Conservation (phyloP, 2,329 filamentous ascomycete species). For the Trichothecium sympodiale region DNA sequence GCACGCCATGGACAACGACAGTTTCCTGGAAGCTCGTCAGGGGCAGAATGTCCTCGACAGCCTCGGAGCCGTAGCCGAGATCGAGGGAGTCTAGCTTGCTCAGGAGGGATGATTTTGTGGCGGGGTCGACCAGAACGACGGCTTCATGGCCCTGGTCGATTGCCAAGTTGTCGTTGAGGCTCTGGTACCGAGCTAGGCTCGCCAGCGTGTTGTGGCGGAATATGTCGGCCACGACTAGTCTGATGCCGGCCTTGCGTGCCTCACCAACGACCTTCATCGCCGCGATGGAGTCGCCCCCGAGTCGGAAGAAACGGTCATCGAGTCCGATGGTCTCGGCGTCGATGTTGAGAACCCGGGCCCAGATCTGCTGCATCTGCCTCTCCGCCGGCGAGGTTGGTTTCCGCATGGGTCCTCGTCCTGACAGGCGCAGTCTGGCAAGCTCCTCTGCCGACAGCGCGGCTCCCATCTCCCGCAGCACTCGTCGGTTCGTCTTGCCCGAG, state of each 20-base stretch:
- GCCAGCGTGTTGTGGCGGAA: constrained; percentile 4
- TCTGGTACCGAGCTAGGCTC: constrained; percentile 1
- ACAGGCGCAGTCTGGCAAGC: no score
- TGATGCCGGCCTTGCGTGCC: not conserved
- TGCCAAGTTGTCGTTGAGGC: not conserved
- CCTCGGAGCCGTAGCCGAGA: constrained; percentile 1
- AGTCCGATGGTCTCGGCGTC: not conserved
- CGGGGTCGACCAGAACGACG: constrained; percentile 5
- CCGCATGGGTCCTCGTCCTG: no score
- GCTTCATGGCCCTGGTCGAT: not conserved
- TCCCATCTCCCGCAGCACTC: not conserved
- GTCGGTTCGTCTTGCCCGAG: constrained; percentile 9
- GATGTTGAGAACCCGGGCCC: not conserved
- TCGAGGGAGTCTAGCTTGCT: constrained; percentile 2
- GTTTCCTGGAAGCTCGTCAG: constrained; percentile 9
- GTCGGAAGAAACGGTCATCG: not conserved
- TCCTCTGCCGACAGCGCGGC: no score
- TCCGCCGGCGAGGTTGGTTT: no score
- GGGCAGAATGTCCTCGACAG: constrained; percentile 9
- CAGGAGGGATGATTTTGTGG: constrained; percentile 4
- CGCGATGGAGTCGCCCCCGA: not conserved
- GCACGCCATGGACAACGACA: constrained; percentile 1
- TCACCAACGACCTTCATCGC: not conserved
- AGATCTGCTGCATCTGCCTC: not conserved
- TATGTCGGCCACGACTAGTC: not conserved